phyloP scores from a whole-genome alignment of 2,329 filamentous ascomycete species.

The Fusarium citri region DNA sequence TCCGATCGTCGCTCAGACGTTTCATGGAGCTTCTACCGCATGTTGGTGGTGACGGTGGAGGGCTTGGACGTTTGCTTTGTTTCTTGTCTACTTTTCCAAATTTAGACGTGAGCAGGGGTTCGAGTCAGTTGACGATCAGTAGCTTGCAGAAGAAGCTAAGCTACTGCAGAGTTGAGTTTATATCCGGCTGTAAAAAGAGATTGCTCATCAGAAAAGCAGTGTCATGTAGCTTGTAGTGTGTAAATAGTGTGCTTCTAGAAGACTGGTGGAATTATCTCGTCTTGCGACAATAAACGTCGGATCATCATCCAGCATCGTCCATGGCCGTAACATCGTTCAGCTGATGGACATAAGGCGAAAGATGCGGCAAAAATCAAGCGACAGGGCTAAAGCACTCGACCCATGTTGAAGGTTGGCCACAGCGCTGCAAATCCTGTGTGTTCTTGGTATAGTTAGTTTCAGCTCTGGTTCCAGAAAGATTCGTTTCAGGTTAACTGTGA shows the following conservation, averaged over 20 bases:
- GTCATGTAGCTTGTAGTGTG: background rate
- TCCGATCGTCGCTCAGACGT: conserved; percentile 35
- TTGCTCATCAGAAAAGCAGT: conserved; percentile 10
- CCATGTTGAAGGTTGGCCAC: background rate
- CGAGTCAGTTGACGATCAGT: conserved; percentile 22
- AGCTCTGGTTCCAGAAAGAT: conserved; percentile 25
- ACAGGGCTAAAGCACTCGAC: background rate
- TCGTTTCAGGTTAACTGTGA: conserved; percentile 26
- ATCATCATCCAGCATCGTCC: conserved; percentile 6
- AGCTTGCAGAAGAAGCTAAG: background rate
- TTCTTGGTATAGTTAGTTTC: conserved; percentile 23
- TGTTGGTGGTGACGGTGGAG: conserved; percentile 28
- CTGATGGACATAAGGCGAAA: background rate
- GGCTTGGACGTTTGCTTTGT: conserved; percentile 29
- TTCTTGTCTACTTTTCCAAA: conserved; percentile 10
- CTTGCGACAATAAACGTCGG: background rate
- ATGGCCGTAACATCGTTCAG: background rate
- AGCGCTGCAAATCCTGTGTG: conserved; percentile 3
- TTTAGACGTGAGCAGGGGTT: conserved; percentile 25
- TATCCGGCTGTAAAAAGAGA: conserved; percentile 2
- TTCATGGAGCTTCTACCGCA: conserved; percentile 30
- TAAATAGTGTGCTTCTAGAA: background rate
- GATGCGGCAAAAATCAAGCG: background rate
- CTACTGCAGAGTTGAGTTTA: conserved; percentile 14
- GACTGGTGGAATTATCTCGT: background rate